Evolutionary conservation across 2,329 filamentous ascomycete genomes (phyloP).

Genomic region (Coniosporium tulheliwenetii): DNA sequence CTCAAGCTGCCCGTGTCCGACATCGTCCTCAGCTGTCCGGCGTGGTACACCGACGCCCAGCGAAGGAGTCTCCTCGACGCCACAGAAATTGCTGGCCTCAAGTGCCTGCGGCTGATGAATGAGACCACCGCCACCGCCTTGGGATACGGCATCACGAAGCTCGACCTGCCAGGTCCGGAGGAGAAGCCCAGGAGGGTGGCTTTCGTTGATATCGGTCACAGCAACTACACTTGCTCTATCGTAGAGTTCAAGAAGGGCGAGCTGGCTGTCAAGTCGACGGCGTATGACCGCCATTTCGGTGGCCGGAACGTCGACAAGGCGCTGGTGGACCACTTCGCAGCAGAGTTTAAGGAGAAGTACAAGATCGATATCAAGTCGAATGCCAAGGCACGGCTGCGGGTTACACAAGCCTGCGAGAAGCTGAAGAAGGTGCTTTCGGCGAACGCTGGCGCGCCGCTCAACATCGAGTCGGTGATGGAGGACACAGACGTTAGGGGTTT

Average conservation of each 20-base stretch:
- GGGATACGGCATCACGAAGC: conserved; percentile 95
- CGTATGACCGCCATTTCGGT: conserved; percentile 91
- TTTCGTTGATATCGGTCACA: conserved; percentile 92
- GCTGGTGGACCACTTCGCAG: conserved; percentile 82
- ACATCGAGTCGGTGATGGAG: conserved; percentile 98
- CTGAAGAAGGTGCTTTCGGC: conserved; percentile 96
- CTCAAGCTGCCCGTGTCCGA: conserved; percentile 84
- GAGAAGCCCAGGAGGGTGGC: conserved; percentile 83
- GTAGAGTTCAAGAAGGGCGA: conserved; percentile 97
- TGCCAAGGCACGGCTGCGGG: conserved; percentile 76
- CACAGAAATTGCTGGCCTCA: conserved; percentile 83
- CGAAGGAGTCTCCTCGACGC: conserved; percentile 80
- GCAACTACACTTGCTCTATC: conserved; percentile 85
- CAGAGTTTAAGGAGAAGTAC: conserved; percentile 95
- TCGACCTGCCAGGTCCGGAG: conserved; percentile 74
- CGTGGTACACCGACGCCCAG: conserved; percentile 95
- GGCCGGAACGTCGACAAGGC: conserved; percentile 95
- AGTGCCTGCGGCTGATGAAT: conserved; percentile 88
- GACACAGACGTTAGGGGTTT: conserved; percentile 81
- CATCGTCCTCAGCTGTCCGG: conserved; percentile 82
- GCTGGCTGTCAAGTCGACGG: conserved; percentile 79
- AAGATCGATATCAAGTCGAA: conserved; percentile 91
- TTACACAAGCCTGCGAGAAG: conserved; percentile 83
- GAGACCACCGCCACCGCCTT: conserved; percentile 93
- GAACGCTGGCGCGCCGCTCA: conserved; percentile 81